These are phyloP conservation scores for Xylariaceae sp. DNA, from an alignment of 2,329 filamentous ascomycete genomes.

Conservation along the genomic window DNA sequence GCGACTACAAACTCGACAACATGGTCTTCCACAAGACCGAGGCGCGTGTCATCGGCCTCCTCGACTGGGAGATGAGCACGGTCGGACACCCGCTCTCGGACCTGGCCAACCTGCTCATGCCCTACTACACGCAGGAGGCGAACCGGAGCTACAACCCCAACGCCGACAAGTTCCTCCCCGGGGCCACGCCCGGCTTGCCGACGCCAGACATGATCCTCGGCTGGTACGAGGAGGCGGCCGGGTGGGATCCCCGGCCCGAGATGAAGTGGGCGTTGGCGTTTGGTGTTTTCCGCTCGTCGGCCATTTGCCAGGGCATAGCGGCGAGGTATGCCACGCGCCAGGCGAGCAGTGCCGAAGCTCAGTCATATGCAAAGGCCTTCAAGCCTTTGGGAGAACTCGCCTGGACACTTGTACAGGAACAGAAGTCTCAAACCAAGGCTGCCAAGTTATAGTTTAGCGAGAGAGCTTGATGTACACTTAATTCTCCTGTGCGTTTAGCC, in stretches of 20 bases:
- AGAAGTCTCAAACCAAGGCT: constrained; percentile 51
- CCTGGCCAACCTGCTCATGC: constrained; percentile 63
- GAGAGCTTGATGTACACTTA: neutral
- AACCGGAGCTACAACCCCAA: constrained; percentile 15
- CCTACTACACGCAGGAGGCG: constrained; percentile 18
- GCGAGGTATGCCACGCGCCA: constrained; percentile 79
- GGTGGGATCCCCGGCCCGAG: constrained; percentile 55
- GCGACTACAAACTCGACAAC: constrained; percentile 95
- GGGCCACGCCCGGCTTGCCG: constrained; percentile 46
- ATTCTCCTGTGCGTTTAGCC: neutral
- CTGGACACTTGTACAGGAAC: constrained; percentile 64
- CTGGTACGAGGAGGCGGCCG: constrained; percentile 61
- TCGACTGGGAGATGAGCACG: constrained; percentile 99
- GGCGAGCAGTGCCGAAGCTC: constrained; percentile 81
- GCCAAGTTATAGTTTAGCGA: constrained; percentile 10
- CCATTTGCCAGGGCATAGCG: constrained; percentile 81
- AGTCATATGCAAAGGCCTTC: constrained; percentile 63
- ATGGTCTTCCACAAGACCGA: constrained; percentile 85
- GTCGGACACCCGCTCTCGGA: constrained; percentile 94
- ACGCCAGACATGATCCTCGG: constrained; percentile 46
- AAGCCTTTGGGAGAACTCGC: constrained; percentile 70
- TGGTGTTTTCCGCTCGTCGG: constrained; percentile 54
- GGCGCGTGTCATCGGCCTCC: constrained; percentile 80
- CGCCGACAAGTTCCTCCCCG: constrained; percentile 18
- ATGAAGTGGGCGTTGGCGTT: constrained; percentile 57